Evolutionary conservation across 768 basidiomycete genomes (phyloP).

Genomic region (Rhizopogon sp.): DNA sequence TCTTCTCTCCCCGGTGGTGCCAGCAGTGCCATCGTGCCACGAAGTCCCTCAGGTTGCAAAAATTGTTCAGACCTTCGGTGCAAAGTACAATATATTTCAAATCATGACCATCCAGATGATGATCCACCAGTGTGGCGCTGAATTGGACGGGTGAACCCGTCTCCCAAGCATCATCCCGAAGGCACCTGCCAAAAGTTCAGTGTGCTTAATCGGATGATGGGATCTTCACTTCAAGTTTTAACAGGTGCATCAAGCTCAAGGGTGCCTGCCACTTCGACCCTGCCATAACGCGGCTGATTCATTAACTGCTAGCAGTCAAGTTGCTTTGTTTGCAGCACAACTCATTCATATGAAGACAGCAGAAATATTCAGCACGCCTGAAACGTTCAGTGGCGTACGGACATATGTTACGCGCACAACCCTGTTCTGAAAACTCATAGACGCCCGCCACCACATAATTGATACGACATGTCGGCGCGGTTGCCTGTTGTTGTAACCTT

Average conservation of each 20-base stretch:
- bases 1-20: too few relatives aligned
- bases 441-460: background rate
- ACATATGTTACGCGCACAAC: slow-evolving; percentile 14
- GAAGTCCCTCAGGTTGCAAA: slow-evolving; percentile 28
- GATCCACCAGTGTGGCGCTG: too few relatives aligned
- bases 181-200: too few relatives aligned
- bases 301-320: background rate
- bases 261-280: background rate
- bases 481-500: background rate
- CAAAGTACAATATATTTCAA: too few relatives aligned
- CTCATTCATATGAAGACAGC: background rate
- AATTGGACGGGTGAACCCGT: background rate
- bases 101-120: too few relatives aligned
- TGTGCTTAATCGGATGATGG: too few relatives aligned
- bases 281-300: background rate
- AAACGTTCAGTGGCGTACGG: slow-evolving; percentile 24
- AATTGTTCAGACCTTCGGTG: background rate
- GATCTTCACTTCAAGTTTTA: background rate
- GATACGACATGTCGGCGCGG: background rate
- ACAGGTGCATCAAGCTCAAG: background rate
- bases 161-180: background rate
- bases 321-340: background rate
- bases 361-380: slow-evolving; percentile 21
- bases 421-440: slow-evolving; percentile 6
- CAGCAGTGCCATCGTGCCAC: slow-evolving; percentile 10